These are phyloP conservation scores for Chaetothyriales sp. DNA, from an alignment of 2,329 filamentous ascomycete species.

Conservation along the genomic window DNA sequence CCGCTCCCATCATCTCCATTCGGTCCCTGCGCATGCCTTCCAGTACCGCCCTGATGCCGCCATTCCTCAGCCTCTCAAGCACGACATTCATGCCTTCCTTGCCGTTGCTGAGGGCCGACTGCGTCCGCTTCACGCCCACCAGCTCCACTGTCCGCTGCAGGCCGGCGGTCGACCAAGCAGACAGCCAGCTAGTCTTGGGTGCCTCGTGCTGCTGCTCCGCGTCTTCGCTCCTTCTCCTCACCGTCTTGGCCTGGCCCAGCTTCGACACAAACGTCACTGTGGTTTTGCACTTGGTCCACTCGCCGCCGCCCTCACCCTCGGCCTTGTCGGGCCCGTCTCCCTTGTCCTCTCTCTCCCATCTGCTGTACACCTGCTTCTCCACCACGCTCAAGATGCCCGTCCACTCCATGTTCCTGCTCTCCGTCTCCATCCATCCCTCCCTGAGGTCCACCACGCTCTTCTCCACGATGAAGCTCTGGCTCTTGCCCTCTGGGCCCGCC, in stretches of 20 bases:
- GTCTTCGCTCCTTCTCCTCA: slow-evolving; percentile 28
- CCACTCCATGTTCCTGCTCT: slow-evolving; percentile 52
- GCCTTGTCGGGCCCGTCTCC: slow-evolving; percentile 16
- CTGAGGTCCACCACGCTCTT: slow-evolving; percentile 47
- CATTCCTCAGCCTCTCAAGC: slow-evolving; percentile 47
- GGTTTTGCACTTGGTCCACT: slow-evolving; percentile 44
- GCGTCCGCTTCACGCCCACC: slow-evolving; percentile 47
- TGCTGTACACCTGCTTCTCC: slow-evolving; percentile 44
- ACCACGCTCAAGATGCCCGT: slow-evolving; percentile 51
- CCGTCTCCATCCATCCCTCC: slow-evolving; percentile 54
- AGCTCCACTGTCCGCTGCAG: slow-evolving; percentile 51
- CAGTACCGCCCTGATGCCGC: slow-evolving; percentile 55
- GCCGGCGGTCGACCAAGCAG: slow-evolving; percentile 44
- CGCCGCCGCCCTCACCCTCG: slow-evolving; percentile 22
- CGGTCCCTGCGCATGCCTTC: slow-evolving; percentile 54
- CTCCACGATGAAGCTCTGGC: slow-evolving; percentile 51
- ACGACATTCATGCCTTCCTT: slow-evolving; percentile 56
- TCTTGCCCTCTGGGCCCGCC: slow-evolving; percentile 43
- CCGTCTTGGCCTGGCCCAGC: slow-evolving; percentile 44
- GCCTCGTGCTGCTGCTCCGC: slow-evolving; percentile 39
- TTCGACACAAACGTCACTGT: slow-evolving; percentile 49
- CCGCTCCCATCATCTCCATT: slow-evolving; percentile 22
- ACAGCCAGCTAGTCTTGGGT: slow-evolving; percentile 43
- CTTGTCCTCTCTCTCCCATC: slow-evolving; percentile 10
- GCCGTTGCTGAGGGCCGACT: slow-evolving; percentile 48